A percentile compares a stretch with the other conserved stretches of the same genome.
These are phyloP conservation scores for Backusella tarrabulga DNA, from an alignment of 192 early-diverging fungal genomes.

Conservation along the genomic window DNA sequence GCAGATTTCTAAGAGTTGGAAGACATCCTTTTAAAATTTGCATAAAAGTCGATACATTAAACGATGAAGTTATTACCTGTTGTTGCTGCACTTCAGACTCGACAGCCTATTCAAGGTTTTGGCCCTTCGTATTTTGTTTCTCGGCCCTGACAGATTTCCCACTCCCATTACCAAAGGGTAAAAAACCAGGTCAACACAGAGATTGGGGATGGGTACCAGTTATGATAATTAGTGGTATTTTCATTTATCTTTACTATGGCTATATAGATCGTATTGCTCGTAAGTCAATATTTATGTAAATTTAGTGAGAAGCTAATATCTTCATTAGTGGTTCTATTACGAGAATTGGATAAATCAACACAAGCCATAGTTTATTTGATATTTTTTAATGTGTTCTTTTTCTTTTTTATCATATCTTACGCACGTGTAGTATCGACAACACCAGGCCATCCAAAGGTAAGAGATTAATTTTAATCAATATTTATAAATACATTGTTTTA, in stretches of 20 bases:
- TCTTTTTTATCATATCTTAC: conserved; percentile 44
- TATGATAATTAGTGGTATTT: conserved; percentile 18
- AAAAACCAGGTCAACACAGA: conserved; percentile 20
- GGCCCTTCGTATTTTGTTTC: conserved; percentile 22
- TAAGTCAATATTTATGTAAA: conserved; percentile 10
- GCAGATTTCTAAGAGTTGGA: background rate
- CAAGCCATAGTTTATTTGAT: conserved; percentile 38
- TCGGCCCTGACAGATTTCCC: conserved; percentile 25
- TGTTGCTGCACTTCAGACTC: conserved; percentile 8
- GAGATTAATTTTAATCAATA: no score
- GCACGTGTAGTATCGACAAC: conserved; percentile 34
- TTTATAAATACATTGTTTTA: background rate
- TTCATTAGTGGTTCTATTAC: conserved; percentile 19
- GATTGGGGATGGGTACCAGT: conserved; percentile 32
- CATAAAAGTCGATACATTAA: background rate
- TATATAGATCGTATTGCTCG: conserved; percentile 21
- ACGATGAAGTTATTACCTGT: background rate
- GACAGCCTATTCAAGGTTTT: conserved; percentile 7
- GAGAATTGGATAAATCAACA: background rate
- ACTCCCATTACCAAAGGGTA: conserved; percentile 21
- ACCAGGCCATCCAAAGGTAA: conserved; percentile 44
- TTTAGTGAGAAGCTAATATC: background rate
- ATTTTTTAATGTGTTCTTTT: conserved; percentile 29
- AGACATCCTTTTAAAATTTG: background rate
- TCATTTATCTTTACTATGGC: conserved; percentile 20